Conservation (phyloP, 345 rosid species). For the Noccaea caerulescens region DNA sequence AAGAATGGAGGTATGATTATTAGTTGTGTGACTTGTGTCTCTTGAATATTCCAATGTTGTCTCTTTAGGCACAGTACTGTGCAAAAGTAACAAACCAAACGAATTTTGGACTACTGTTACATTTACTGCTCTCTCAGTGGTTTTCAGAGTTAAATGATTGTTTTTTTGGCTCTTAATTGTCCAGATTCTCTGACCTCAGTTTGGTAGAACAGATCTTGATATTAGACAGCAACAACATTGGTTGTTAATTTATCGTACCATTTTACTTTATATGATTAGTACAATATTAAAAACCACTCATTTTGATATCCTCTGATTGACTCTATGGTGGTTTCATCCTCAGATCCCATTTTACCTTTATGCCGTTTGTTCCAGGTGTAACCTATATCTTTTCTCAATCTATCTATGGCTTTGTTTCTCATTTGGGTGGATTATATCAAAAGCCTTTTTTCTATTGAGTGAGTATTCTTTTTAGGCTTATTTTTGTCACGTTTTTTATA, state of each 20-base stretch:
- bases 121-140: constrained; percentile 18
- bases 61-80: background rate
- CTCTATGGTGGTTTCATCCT: constrained; percentile 55
- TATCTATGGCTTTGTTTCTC: constrained; percentile 15
- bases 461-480: constrained; percentile 8
- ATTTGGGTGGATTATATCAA: constrained; percentile 29
- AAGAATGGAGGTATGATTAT: no score
- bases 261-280: constrained; percentile 33
- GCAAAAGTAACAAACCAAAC: constrained; percentile 12
- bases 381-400: constrained; percentile 35
- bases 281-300: constrained; percentile 38
- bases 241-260: constrained; percentile 39
- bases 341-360: constrained; percentile 52
- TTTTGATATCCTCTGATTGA: constrained; percentile 44
- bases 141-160: constrained; percentile 34
- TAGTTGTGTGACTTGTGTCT: constrained; percentile 4
- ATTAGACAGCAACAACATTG: constrained; percentile 31
- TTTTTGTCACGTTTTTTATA: constrained; percentile 25
- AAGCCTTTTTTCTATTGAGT: constrained; percentile 3
- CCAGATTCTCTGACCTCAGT: constrained; percentile 4
- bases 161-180: background rate
- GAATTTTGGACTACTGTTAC: background rate
- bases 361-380: constrained; percentile 38
- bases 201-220: constrained; percentile 34
- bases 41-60: constrained; percentile 9